Evolutionary conservation across 805 yeast genomes (phyloP).

Genomic region (Saccharomyces paradoxus): DNA sequence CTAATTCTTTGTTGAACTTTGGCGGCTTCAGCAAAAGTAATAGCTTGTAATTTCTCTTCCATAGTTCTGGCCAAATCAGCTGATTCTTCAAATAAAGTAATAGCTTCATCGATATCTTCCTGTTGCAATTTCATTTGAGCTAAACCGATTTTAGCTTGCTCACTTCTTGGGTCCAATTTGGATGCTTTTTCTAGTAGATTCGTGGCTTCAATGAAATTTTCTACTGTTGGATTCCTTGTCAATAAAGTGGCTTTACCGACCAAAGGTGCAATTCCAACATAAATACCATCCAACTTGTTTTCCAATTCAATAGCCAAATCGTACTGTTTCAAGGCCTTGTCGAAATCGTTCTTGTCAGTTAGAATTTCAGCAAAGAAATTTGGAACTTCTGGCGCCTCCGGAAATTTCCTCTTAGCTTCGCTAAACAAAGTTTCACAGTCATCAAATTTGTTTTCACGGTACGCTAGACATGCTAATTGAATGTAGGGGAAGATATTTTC

Average conservation of each 20-base stretch:
- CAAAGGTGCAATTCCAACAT: conserved; percentile 83
- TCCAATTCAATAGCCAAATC: conserved; percentile 82
- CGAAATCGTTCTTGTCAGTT: conserved; percentile 67
- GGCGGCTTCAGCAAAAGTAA: conserved; percentile 86
- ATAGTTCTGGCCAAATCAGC: conserved; percentile 73
- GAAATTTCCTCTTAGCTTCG: conserved; percentile 65
- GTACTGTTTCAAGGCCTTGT: conserved; percentile 71
- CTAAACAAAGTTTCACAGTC: conserved; percentile 60
- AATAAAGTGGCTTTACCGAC: conserved; percentile 78
- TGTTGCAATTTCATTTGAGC: conserved; percentile 86
- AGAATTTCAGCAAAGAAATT: conserved; percentile 93
- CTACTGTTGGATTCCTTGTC: conserved; percentile 42
- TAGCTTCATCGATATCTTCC: conserved; percentile 76
- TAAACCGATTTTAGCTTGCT: conserved; percentile 79
- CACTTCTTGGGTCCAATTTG: conserved; percentile 78
- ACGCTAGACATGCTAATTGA: conserved; percentile 86
- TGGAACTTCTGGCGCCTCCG: conserved; percentile 84
- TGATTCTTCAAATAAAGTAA: conserved; percentile 72
- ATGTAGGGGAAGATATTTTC: conserved; percentile 76
- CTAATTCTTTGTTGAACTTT: conserved; percentile 77
- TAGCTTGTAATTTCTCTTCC: conserved; percentile 84
- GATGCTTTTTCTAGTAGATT: conserved; percentile 65
- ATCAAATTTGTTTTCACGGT: conserved; percentile 52
- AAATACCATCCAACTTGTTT: conserved; percentile 53
- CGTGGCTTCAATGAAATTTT: conserved; percentile 48